Evolutionary conservation across 192 early-diverging fungal genomes (phyloP).

Genomic region (Chytriomyces sp.): DNA sequence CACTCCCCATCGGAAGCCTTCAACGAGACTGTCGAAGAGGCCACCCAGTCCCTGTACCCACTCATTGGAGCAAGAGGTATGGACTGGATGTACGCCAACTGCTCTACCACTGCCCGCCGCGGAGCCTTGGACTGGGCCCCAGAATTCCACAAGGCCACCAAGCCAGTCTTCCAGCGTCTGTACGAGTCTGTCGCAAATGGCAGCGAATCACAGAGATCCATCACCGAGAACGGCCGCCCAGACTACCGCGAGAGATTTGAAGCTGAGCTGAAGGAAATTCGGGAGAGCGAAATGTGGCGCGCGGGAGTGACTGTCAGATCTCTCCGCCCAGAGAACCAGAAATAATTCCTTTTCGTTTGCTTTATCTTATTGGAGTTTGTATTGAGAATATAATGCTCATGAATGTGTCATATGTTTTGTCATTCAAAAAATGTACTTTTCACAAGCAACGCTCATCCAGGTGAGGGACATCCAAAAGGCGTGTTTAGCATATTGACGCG

Average conservation of each 20-base stretch:
- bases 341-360: conserved; percentile 23
- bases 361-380: neutral
- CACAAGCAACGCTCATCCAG: neutral
- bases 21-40: conserved; percentile 99
- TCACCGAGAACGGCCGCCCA: conserved; percentile 86
- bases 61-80: conserved; percentile 86
- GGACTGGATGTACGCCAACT: conserved; percentile 99
- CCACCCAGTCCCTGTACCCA: conserved; percentile 96
- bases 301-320: conserved; percentile 84
- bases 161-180: conserved; percentile 86
- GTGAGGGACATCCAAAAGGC: neutral
- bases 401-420: neutral
- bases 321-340: conserved; percentile 84
- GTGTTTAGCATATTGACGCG: neutral
- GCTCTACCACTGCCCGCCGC: conserved; percentile 94
- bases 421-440: neutral
- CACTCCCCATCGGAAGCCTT: conserved; percentile 98
- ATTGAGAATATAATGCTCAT: neutral
- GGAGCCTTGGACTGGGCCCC: conserved; percentile 98
- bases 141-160: conserved; percentile 87
- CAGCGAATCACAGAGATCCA: conserved; percentile 80
- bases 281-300: conserved; percentile 91
- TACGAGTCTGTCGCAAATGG: conserved; percentile 89
- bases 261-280: conserved; percentile 87
- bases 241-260: conserved; percentile 95